Evolutionary conservation across 305 asterid species (phyloP).

Genomic region (Fraxinus baroniana): DNA sequence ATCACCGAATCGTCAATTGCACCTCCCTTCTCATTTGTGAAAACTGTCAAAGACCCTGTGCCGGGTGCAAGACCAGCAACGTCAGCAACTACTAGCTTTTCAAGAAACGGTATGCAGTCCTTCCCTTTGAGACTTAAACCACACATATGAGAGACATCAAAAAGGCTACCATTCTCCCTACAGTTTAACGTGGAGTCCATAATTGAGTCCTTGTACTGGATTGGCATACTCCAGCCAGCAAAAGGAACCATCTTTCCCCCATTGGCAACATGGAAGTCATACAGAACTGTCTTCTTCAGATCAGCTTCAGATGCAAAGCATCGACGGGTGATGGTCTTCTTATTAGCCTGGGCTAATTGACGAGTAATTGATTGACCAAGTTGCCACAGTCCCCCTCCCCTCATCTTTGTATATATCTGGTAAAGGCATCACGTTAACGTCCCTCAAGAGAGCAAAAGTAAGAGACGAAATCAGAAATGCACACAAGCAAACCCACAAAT

Average conservation of each 20-base stretch:
- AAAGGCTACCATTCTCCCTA: not conserved
- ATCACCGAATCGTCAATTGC: not conserved
- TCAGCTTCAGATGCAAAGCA: slow-evolving; percentile 89
- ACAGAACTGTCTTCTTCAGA: slow-evolving; percentile 24
- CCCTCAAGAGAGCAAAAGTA: not conserved
- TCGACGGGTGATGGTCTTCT: slow-evolving; percentile 60
- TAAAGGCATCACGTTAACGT: not conserved
- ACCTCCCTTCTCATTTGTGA: not conserved
- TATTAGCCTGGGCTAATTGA: slow-evolving; percentile 65
- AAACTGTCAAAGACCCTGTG: not conserved
- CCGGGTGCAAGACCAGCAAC: not conserved
- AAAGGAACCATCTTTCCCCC: not conserved
- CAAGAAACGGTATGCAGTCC: not conserved
- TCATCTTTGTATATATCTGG: slow-evolving; percentile 56
- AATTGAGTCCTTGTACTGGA: not conserved
- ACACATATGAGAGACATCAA: not conserved
- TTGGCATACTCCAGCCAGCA: not conserved
- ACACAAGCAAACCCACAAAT: not conserved
- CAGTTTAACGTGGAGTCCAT: not conserved
- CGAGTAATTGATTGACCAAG: slow-evolving; percentile 91
- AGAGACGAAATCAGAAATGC: not conserved
- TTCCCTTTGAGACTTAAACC: not conserved
- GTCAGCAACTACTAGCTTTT: not conserved
- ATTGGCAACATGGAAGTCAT: not conserved
- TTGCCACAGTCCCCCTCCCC: slow-evolving; percentile 95